These are phyloP conservation scores for Piromyces finnis DNA, from an alignment of 192 early-diverging fungal genomes.

Conservation along the genomic window DNA sequence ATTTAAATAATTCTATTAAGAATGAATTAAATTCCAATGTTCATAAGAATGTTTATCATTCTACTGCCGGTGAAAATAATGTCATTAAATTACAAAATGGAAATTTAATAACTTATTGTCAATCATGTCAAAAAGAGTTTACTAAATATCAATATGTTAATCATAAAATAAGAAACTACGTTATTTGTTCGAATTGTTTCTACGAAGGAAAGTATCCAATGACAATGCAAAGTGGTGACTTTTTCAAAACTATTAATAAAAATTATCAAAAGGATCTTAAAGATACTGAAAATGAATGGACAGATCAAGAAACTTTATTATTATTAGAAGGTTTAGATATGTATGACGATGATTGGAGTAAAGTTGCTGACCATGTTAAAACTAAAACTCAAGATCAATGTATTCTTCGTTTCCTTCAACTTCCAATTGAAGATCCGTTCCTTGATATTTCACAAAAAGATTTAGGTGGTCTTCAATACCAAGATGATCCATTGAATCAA, in stretches of 20 bases:
- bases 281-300: conserved; percentile 37
- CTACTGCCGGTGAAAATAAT: not conserved
- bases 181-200: conserved; percentile 78
- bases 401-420: conserved; percentile 51
- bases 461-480: conserved; percentile 47
- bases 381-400: conserved; percentile 81
- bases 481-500: conserved; percentile 51
- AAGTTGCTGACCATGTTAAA: conserved; percentile 81
- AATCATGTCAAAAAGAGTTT: not conserved
- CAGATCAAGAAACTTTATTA: conserved; percentile 65
- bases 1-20: not conserved
- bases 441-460: conserved; percentile 8
- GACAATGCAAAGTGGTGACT: conserved; percentile 64
- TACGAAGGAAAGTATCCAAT: conserved; percentile 84
- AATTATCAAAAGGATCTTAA: not conserved
- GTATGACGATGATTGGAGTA: conserved; percentile 86
- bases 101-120: not conserved
- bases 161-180: conserved; percentile 30
- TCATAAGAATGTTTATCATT: not conserved
- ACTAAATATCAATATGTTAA: conserved; percentile 65
- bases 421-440: conserved; percentile 3
- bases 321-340: conserved; percentile 85
- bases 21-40: not conserved
- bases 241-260: conserved; percentile 49
- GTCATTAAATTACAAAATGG: not conserved